phyloP scores from a whole-genome alignment of 1,139 yeast genomes.

The Debaryomycetaceae sp. region DNA sequence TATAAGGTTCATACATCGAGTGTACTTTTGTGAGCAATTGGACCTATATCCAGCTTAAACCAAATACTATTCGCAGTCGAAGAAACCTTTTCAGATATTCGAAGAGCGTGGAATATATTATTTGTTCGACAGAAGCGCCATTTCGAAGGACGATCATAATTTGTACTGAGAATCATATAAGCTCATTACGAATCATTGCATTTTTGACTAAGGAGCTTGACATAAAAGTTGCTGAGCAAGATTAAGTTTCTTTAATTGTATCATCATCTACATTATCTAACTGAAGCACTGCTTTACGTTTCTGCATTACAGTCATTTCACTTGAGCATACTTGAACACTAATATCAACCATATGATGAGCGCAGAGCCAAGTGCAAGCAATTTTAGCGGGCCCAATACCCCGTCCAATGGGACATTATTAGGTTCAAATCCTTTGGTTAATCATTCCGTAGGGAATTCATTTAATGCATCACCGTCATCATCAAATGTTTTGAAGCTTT shows the following conservation, averaged over 20 bases:
- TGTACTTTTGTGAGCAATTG: too few relatives aligned
- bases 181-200: background rate
- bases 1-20: too few relatives aligned
- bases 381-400: conserved; percentile 9
- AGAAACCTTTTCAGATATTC: background rate
- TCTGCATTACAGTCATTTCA: background rate
- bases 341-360: conserved; percentile 11
- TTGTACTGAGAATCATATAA: background rate
- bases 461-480: conserved; percentile 5
- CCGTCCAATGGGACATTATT: conserved; percentile 11
- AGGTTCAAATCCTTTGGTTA: conserved; percentile 2
- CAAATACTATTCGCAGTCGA: too few relatives aligned
- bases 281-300: background rate
- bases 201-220: background rate
- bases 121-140: background rate
- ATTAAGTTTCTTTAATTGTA: conserved; percentile 2
- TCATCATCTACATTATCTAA: conserved; percentile 1
- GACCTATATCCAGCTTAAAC: too few relatives aligned
- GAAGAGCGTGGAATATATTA: background rate
- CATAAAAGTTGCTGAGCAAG: background rate
- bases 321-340: background rate
- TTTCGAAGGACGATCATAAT: background rate
- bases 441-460: conserved; percentile 1
- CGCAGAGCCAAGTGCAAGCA: conserved; percentile 17
- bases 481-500: conserved; percentile 34